Percentiles rank a stretch among this genome's conserved stretches.
These are phyloP conservation scores for Phylloporus sp. DNA, from an alignment of 768 basidiomycete species.

Conservation along the genomic window DNA sequence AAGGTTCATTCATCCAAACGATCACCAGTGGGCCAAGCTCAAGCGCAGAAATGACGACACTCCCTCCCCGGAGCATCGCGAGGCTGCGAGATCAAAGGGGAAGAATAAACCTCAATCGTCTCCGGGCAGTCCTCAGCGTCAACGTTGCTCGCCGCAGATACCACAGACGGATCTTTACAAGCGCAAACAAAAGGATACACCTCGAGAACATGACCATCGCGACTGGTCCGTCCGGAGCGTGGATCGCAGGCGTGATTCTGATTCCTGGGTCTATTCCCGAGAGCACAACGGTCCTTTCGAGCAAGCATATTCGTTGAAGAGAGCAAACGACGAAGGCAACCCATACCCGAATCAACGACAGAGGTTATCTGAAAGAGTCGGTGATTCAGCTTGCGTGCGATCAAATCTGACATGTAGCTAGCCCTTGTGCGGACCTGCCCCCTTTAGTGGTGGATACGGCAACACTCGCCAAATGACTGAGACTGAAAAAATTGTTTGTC, in stretches of 20 bases:
- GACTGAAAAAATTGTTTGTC: slow-evolving; percentile 3
- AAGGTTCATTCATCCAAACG: slow-evolving; percentile 49
- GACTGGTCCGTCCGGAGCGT: slow-evolving; percentile 18
- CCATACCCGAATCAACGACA: slow-evolving; percentile 26
- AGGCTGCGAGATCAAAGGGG: slow-evolving; percentile 18
- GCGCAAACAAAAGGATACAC: slow-evolving; percentile 22
- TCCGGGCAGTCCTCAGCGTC: slow-evolving; percentile 15
- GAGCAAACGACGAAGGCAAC: slow-evolving; percentile 22
- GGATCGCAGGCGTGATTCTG: slow-evolving; percentile 24
- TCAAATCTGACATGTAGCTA: slow-evolving; percentile 13
- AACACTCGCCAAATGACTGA: slow-evolving; percentile 3
- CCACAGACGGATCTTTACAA: slow-evolving; percentile 44
- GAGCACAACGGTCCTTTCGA: slow-evolving; percentile 17
- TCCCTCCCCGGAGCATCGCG: slow-evolving; percentile 21
- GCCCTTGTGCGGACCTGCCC: slow-evolving; percentile 10
- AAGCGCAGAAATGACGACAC: slow-evolving; percentile 15
- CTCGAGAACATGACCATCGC: slow-evolving; percentile 22
- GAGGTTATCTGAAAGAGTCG: slow-evolving; percentile 24
- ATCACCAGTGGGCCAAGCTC: slow-evolving; percentile 37
- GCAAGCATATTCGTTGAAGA: slow-evolving; percentile 21
- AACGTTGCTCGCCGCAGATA: slow-evolving; percentile 34
- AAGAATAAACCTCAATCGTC: slow-evolving; percentile 20
- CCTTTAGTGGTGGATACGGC: slow-evolving; percentile 1
- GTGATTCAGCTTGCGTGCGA: slow-evolving; percentile 6
- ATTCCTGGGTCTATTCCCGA: slow-evolving; percentile 18